phyloP scores from a whole-genome alignment of 1,284 basidiomycete genomes.

The Fomitopsis pinicola region DNA sequence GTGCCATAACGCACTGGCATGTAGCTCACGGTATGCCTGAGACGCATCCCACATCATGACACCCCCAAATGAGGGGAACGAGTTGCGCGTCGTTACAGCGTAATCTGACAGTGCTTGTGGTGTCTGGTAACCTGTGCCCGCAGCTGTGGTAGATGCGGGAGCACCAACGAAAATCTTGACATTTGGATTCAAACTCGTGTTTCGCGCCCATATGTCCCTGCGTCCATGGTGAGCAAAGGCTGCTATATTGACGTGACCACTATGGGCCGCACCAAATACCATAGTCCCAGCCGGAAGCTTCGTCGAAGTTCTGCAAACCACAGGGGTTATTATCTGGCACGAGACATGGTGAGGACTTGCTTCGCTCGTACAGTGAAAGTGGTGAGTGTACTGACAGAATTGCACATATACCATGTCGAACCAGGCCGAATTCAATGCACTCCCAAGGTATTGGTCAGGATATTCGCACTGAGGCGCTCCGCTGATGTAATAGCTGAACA shows the following conservation, averaged over 20 bases:
- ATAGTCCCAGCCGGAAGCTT: conserved; percentile 45
- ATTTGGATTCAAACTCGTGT: conserved; percentile 49
- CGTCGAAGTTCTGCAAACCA: conserved; percentile 38
- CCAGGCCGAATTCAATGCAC: conserved; percentile 43
- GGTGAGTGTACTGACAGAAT: conserved; percentile 29
- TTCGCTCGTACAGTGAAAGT: background rate
- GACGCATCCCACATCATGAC: conserved; percentile 74
- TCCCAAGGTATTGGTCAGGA: conserved; percentile 49
- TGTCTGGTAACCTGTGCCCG: conserved; percentile 51
- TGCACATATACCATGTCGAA: conserved; percentile 63
- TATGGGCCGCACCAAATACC: conserved; percentile 39
- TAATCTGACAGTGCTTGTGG: conserved; percentile 45
- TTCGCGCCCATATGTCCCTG: conserved; percentile 60
- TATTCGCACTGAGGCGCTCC: conserved; percentile 53
- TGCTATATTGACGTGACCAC: too few species aligned
- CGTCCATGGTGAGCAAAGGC: background rate
- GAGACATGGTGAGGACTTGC: background rate
- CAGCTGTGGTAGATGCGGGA: conserved; percentile 52
- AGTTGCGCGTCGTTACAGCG: conserved; percentile 50
- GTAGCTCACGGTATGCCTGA: conserved; percentile 54
- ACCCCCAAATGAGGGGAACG: conserved; percentile 68
- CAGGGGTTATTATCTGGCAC: conserved; percentile 48
- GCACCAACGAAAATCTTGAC: conserved; percentile 62
- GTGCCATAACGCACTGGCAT: background rate
- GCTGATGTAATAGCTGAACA: conserved; percentile 53